phyloP scores from a whole-genome alignment of 495 filamentous ascomycete genomes.

The Trichodelitschia bisporula region DNA sequence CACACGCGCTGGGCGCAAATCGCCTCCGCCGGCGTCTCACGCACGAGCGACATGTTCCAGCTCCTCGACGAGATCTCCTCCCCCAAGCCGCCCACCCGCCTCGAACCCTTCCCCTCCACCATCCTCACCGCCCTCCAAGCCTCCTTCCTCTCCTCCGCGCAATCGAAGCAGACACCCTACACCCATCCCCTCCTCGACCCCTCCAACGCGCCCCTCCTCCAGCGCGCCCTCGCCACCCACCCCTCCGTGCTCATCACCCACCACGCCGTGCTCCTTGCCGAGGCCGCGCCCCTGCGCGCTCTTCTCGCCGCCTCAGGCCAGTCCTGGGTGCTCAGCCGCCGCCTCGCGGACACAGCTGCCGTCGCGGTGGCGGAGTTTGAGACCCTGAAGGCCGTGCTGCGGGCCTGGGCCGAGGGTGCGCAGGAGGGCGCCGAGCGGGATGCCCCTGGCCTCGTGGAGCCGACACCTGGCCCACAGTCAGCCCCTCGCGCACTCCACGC shows the following conservation, averaged over 20 bases:
- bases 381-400: too few relatives aligned
- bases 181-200: slow-evolving; percentile 4
- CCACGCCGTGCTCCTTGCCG: slow-evolving; percentile 8
- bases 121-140: too few relatives aligned
- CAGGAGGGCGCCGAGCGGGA: too few relatives aligned
- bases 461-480: too few relatives aligned
- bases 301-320: slow-evolving; percentile 16
- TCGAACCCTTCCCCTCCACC: neutral
- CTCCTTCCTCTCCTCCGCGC: slow-evolving; percentile 1
- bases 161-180: neutral
- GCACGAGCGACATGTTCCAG: slow-evolving; percentile 4
- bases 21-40: slow-evolving; percentile 4
- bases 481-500: too few relatives aligned
- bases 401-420: too few relatives aligned
- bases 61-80: slow-evolving; percentile 1
- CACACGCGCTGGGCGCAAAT: slow-evolving; percentile 7
- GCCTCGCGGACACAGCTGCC: too few relatives aligned
- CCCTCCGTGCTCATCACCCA: slow-evolving; percentile 1
- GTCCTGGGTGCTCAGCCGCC: slow-evolving; percentile 15
- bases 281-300: slow-evolving; percentile 12
- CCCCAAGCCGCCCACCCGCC: neutral
- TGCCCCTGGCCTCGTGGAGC: too few relatives aligned
- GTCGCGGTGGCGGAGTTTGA: too few relatives aligned
- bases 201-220: slow-evolving; percentile 3
- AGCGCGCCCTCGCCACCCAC: slow-evolving; percentile 4